Percentiles rank a stretch among this genome's conserved stretches.
Evolutionary conservation across 352 stramenopile species (phyloP).

Genomic region (Phytophthora boehmeriae): DNA sequence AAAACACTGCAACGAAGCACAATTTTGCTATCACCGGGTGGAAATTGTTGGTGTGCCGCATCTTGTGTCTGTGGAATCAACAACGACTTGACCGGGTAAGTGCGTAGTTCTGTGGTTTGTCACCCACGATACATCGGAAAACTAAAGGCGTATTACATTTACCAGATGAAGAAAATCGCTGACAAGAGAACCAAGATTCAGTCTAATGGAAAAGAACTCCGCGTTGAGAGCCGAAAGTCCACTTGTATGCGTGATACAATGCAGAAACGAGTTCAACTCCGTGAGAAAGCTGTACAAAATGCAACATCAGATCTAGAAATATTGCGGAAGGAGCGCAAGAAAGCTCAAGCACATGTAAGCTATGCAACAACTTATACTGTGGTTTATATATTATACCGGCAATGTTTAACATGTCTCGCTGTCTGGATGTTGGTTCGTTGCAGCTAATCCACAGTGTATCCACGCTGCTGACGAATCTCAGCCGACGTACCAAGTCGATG

Average conservation of each 20-base stretch:
- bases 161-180: conserved; percentile 14
- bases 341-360: conserved; percentile 50
- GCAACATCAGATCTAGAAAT: conserved; percentile 31
- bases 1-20: conserved; percentile 35
- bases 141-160: not conserved
- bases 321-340: conserved; percentile 35
- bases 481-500: conserved; percentile 31
- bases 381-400: not conserved
- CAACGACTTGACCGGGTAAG: conserved; percentile 51
- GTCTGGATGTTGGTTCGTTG: not conserved
- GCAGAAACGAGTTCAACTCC: conserved; percentile 49
- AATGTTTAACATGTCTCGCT: not conserved
- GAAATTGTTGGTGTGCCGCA: conserved; percentile 48
- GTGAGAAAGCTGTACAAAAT: conserved; percentile 35
- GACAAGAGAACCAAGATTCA: conserved; percentile 16
- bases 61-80: conserved; percentile 30
- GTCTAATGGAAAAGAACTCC: conserved; percentile 8
- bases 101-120: not conserved
- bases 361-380: not conserved
- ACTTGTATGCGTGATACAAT: conserved; percentile 39
- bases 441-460: conserved; percentile 64
- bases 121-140: not conserved
- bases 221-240: conserved; percentile 5
- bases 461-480: conserved; percentile 57
- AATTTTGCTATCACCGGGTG: conserved; percentile 40